phyloP scores from a whole-genome alignment of 1,139 yeast genomes.

The Trichomonascaceae sp. region DNA sequence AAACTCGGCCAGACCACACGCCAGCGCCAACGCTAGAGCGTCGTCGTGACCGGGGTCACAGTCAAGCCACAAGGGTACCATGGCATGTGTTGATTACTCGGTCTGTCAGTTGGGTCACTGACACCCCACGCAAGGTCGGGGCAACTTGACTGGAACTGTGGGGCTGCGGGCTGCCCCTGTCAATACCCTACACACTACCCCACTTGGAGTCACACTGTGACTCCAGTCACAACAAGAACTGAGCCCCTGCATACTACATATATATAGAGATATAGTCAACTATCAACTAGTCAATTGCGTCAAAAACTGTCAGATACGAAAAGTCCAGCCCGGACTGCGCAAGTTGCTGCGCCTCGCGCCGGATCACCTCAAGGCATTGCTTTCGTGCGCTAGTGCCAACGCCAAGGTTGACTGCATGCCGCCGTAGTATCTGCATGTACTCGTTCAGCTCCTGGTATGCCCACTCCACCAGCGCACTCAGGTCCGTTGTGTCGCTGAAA shows the following conservation, averaged over 20 bases:
- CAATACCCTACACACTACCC: no score
- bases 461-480: conserved; percentile 49
- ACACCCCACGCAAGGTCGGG: no score
- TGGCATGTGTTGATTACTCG: not conserved
- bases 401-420: conserved; percentile 53
- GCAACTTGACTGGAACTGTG: no score
- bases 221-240: no score
- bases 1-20: conserved; percentile 46
- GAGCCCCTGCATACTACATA: no score
- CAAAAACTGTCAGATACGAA: not conserved
- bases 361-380: not conserved
- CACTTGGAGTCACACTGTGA: no score
- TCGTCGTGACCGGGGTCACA: conserved; percentile 94
- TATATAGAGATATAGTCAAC: not conserved
- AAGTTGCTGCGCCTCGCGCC: not conserved
- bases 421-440: conserved; percentile 46
- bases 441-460: conserved; percentile 51
- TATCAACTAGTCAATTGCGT: not conserved
- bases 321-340: not conserved
- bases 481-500: conserved; percentile 27
- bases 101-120: not conserved
- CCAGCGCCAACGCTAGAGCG: conserved; percentile 59
- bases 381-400: not conserved
- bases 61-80: conserved; percentile 70
- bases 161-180: no score